Percentiles rank a stretch among this genome's conserved stretches.
Evolutionary conservation across 495 filamentous ascomycete genomes (phyloP).

Genomic region (Xylaria cubensis): DNA sequence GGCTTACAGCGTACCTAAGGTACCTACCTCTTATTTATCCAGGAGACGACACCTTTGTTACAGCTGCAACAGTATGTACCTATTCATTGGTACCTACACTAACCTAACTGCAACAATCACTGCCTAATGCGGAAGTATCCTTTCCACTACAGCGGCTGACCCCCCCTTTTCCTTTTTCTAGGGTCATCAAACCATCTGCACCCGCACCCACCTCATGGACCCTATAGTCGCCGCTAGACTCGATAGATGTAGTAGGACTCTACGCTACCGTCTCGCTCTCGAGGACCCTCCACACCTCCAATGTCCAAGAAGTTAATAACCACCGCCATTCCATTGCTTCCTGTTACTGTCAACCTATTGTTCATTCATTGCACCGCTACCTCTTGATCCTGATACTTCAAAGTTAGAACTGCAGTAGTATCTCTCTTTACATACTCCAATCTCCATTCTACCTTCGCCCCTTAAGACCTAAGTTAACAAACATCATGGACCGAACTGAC

Average conservation of each 20-base stretch:
- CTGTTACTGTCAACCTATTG: conserved; percentile 32
- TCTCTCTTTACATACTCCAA: background rate
- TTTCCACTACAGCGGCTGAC: conserved; percentile 15
- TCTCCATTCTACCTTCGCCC: background rate
- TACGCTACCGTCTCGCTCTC: conserved; percentile 20
- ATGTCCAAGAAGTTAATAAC: conserved; percentile 30
- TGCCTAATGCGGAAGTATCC: conserved; percentile 25
- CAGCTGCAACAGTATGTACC: background rate
- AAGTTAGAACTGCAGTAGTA: background rate
- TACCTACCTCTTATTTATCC: background rate
- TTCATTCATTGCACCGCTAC: background rate
- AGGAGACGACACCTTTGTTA: background rate
- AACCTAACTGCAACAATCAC: background rate
- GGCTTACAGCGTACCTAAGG: background rate
- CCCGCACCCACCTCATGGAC: conserved; percentile 23
- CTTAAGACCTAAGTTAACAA: conserved; percentile 6
- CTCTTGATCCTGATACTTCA: background rate
- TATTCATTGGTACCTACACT: background rate
- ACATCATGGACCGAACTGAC: conserved; percentile 57
- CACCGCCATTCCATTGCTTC: conserved; percentile 26
- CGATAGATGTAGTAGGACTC: conserved; percentile 19
- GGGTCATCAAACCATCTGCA: conserved; percentile 23
- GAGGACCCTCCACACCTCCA: conserved; percentile 40
- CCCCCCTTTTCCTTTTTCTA: conserved; percentile 19
- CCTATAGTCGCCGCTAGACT: conserved; percentile 22